Evolutionary conservation across 164 flowering plant genomes (phyloP).

Genomic region (Euptelea pleiosperma): DNA sequence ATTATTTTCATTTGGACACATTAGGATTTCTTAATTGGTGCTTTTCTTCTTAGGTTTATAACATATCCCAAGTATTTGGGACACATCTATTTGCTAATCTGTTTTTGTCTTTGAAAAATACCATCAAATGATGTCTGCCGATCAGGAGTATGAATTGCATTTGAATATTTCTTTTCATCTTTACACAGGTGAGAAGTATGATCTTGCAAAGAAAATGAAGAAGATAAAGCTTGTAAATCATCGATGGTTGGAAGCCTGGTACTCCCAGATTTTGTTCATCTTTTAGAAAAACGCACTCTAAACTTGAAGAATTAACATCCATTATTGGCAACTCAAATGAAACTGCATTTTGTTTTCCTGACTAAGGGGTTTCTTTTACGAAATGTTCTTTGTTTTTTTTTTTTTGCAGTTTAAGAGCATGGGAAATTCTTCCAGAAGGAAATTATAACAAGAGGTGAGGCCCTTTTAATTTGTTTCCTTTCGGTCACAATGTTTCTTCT

Average conservation of each 20-base stretch:
- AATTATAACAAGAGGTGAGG: slow-evolving; percentile 75
- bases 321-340: neutral
- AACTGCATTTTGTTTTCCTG: neutral
- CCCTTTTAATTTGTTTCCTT: neutral
- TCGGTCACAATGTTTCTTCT: neutral
- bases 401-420: slow-evolving; percentile 67
- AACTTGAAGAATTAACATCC: neutral
- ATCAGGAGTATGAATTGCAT: neutral
- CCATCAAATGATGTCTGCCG: neutral
- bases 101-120: neutral
- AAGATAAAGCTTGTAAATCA: slow-evolving; percentile 84
- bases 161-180: neutral
- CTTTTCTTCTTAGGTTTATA: too few species aligned
- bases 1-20: too few species aligned
- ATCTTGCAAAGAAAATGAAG: slow-evolving; percentile 72
- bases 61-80: too few species aligned
- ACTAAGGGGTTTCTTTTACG: neutral
- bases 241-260: slow-evolving; percentile 97
- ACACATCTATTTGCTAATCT: too few species aligned
- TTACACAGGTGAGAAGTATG: slow-evolving; percentile 83
- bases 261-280: slow-evolving; percentile 12
- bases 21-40: neutral
- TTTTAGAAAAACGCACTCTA: neutral
- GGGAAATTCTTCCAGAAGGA: slow-evolving; percentile 82
- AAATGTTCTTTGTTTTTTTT: slow-evolving; percentile 5